Percentiles rank a stretch among this genome's conserved stretches.
These are phyloP conservation scores for Anaeromyces robustus DNA, from an alignment of 192 early-diverging fungal species.

Conservation along the genomic window DNA sequence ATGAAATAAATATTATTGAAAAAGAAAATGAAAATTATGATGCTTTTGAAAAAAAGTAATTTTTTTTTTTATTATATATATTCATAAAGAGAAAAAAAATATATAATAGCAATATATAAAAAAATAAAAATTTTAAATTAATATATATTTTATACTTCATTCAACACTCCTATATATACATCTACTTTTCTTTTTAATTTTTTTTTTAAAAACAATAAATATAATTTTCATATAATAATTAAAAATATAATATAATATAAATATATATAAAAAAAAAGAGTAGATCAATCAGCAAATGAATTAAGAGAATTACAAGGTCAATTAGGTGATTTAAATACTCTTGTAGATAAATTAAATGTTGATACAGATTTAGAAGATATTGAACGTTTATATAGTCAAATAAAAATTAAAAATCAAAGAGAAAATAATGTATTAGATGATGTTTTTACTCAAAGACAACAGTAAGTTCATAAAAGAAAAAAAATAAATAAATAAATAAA, in stretches of 20 bases:
- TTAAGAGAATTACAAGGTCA: constrained; percentile 36
- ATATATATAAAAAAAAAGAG: constrained; percentile 9
- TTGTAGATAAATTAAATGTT: constrained; percentile 38
- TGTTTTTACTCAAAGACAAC: constrained; percentile 28
- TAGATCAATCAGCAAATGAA: constrained; percentile 24
- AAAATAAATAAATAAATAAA: neutral
- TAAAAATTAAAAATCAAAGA: constrained; percentile 27
- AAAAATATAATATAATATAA: neutral
- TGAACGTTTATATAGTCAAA: constrained; percentile 23
- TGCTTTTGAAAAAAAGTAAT: constrained; percentile 38
- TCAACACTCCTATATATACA: no score
- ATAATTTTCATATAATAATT: neutral
- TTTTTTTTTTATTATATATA: no score
- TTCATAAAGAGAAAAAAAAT: neutral
- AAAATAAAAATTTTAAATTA: no score
- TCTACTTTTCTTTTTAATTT: no score
- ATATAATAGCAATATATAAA: neutral
- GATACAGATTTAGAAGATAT: constrained; percentile 40
- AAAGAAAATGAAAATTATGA: constrained; percentile 29
- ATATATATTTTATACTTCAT: no score
- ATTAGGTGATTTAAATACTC: constrained; percentile 33
- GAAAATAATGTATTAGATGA: constrained; percentile 23
- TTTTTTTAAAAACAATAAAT: neutral
- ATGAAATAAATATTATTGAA: constrained; percentile 20
- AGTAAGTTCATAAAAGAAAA: constrained; percentile 11